Percentiles rank a stretch among this genome's conserved stretches.
Evolutionary conservation across 2,329 filamentous ascomycete species (phyloP).

Genomic region (Xylariaceae sp.): DNA sequence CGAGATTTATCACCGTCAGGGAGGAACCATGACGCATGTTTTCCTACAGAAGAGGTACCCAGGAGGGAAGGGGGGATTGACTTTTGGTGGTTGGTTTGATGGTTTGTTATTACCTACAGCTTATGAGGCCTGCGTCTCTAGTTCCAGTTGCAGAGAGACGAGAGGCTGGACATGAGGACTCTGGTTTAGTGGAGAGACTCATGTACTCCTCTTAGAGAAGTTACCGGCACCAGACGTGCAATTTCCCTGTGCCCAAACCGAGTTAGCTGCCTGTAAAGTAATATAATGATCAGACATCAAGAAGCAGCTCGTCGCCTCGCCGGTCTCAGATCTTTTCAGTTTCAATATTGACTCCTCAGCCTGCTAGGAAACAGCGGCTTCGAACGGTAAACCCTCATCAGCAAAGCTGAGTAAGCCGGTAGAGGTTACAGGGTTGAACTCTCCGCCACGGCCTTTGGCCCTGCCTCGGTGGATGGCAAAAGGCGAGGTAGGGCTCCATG

Average conservation of each 20-base stretch:
- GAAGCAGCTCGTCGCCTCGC: conserved; percentile 11
- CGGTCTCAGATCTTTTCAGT: conserved; percentile 75
- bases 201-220: conserved; percentile 3
- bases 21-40: neutral
- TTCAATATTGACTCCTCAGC: conserved; percentile 45
- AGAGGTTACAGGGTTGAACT: conserved; percentile 23
- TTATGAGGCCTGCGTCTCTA: no score
- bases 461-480: conserved; percentile 38
- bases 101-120: no score
- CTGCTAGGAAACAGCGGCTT: conserved; percentile 47
- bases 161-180: no score
- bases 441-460: conserved; percentile 58
- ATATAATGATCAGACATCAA: no score
- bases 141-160: no score
- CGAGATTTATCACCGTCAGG: conserved; percentile 1
- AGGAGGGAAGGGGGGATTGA: conserved; percentile 1
- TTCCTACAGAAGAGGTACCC: neutral
- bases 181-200: conserved; percentile 2
- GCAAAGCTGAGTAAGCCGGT: neutral
- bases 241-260: neutral
- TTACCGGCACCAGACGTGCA: neutral
- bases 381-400: conserved; percentile 28
- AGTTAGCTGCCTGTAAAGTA: no score
- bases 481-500: conserved; percentile 46
- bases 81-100: no score